Conservation (phyloP, 306 rosid genomes). For the Fragaria ananassa region DNA sequence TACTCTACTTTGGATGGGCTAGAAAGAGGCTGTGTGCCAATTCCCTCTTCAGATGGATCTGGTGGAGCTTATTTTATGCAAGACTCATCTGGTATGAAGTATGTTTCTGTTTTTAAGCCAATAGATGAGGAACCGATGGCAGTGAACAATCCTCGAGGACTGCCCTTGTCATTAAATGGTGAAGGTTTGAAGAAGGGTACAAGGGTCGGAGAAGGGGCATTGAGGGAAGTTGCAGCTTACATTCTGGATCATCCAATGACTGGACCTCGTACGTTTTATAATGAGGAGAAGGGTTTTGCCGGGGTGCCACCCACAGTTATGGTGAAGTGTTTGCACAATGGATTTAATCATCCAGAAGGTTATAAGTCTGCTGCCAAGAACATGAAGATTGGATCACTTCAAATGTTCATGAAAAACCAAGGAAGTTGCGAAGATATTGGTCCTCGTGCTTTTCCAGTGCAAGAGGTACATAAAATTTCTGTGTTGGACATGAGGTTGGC, state of each 20-base stretch:
- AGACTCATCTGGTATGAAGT: constrained; percentile 53
- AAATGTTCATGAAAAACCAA: constrained; percentile 72
- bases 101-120: constrained; percentile 72
- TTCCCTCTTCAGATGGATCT: constrained; percentile 67
- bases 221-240: constrained; percentile 97
- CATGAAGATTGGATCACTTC: constrained; percentile 83
- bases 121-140: constrained; percentile 51
- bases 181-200: constrained; percentile 92
- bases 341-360: constrained; percentile 63
- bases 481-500: constrained; percentile 85
- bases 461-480: constrained; percentile 83
- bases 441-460: constrained; percentile 65
- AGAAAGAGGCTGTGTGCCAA: constrained; percentile 52
- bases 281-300: constrained; percentile 65
- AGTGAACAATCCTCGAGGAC: constrained; percentile 52
- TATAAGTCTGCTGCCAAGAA: constrained; percentile 29
- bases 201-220: constrained; percentile 84
- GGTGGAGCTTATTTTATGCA: constrained; percentile 82
- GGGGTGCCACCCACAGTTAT: constrained; percentile 87
- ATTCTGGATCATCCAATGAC: constrained; percentile 69
- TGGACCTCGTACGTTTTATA: constrained; percentile 49
- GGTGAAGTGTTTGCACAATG: constrained; percentile 62
- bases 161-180: constrained; percentile 72
- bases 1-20: constrained; percentile 52
- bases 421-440: constrained; percentile 98